A percentile compares a stretch with the other conserved stretches of the same genome.
These are phyloP conservation scores for Aureobasidium sp. DNA, from an alignment of 2,329 filamentous ascomycete genomes.

Conservation along the genomic window DNA sequence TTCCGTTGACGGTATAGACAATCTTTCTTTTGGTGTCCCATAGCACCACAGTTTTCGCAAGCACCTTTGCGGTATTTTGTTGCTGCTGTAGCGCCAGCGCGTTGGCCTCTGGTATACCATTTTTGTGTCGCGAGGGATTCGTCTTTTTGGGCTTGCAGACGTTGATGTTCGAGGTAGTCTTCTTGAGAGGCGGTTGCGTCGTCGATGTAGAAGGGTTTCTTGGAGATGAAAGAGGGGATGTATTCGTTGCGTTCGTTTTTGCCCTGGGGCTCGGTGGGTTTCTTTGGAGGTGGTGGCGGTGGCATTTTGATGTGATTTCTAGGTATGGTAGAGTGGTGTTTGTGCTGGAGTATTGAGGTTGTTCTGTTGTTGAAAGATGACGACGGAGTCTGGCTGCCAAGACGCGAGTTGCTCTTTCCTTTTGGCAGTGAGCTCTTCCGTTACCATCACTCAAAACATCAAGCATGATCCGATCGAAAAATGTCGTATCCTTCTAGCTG, in stretches of 20 bases:
- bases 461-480: neutral
- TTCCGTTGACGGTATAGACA: conserved; percentile 85
- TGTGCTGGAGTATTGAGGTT: neutral
- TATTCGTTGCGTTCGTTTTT: conserved; percentile 93
- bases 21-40: conserved; percentile 94
- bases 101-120: conserved; percentile 91
- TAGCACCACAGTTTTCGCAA: conserved; percentile 95
- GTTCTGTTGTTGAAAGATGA: neutral
- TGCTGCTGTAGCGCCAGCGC: conserved; percentile 66
- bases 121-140: conserved; percentile 55
- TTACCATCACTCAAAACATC: neutral
- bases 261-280: conserved; percentile 57
- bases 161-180: conserved; percentile 96
- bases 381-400: neutral
- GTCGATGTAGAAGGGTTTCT: conserved; percentile 91
- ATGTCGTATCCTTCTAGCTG: neutral
- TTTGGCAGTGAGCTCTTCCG: neutral
- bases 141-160: conserved; percentile 63
- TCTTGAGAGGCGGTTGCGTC: conserved; percentile 62
- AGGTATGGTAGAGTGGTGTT: too few species aligned
- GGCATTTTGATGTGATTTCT: neutral
- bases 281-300: conserved; percentile 54
- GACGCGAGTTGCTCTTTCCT: neutral
- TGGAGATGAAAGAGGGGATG: conserved; percentile 96
- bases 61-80: conserved; percentile 98